Base-by-base conservation (phyloP, 371 early-diverging fungal species). In the Mucor racemosus region DNA sequence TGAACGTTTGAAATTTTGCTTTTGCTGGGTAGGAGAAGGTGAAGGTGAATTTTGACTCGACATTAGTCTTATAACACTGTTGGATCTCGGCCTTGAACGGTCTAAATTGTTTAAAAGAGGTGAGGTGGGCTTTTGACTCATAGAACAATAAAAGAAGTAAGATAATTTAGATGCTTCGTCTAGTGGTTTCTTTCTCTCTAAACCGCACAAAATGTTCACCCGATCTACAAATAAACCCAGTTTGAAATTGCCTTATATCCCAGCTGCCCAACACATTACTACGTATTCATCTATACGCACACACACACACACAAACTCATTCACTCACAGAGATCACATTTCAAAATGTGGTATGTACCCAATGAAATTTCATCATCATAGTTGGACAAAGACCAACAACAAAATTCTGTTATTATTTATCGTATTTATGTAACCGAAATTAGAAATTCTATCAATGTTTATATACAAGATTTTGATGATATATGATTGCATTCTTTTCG, bases 1-100 rank as follows among this genome's bases (percentile, higher is more conserved):
- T 4, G 71, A 71, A 8, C 71, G 62, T 33, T 60, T 62, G 10
- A 60, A 62, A 9, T 60, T 48, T 19, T 65, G 44, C 13, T 58
- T 57, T 35, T 53, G 64, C 19, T 64, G 64, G 17, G 46, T 53
- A 5, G 58, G 64, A 11, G 64, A 44, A 33, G 57, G 40, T 21
- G 50, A 46, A 46, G 57, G 54, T 46, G 48, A 48, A 38, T 64
- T 57, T 64, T 58, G 65, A 11, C 53, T 58, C 8, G 58, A 58
- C 59, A 59, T 48, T n/a, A 40, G 40, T 58, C 58, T 58, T n/a
- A 48, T 48, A 21, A 65, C 53, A 53, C 65, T 65, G 58, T 58
- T 65, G 14, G 65, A 65, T 65, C 65, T 59, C 53, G 65, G 53
- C 36, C 65, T 39, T 48, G 38, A 34, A 33, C 39, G 50, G 15